phyloP scores from a whole-genome alignment of 306 rosid species.

The Luffa acutangula region DNA sequence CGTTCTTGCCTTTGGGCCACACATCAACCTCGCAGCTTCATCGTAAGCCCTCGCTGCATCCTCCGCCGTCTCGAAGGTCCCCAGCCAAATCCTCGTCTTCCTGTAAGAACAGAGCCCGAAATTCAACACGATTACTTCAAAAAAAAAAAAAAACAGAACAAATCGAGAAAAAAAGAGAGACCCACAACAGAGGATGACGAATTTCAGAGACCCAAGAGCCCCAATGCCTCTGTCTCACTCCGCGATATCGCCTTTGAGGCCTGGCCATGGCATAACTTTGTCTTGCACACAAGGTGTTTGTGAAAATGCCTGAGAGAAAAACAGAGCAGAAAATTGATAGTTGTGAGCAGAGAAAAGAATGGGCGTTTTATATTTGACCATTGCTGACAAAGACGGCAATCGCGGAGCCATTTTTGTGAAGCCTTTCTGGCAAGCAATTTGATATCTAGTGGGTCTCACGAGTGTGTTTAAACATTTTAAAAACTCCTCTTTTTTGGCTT shows the following conservation, averaged over 20 bases:
- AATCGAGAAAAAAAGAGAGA: background rate
- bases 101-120: background rate
- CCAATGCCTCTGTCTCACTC: slow-evolving; percentile 10
- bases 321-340: background rate
- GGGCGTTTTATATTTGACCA: background rate
- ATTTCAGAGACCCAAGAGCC: slow-evolving; percentile 14
- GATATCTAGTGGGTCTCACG: background rate
- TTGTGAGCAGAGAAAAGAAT: background rate
- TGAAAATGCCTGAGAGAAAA: background rate
- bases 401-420: slow-evolving; percentile 3
- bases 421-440: slow-evolving; percentile 4
- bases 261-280: background rate
- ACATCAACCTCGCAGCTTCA: slow-evolving; percentile 10
- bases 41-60: slow-evolving; percentile 11
- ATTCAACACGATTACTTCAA: background rate
- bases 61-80: slow-evolving; percentile 9
- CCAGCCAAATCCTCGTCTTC: slow-evolving; percentile 11
- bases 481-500: background rate
- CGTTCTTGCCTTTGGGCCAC: slow-evolving; percentile 1
- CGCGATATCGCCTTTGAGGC: slow-evolving; percentile 4
- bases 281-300: background rate
- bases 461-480: background rate
- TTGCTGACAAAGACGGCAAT: background rate
- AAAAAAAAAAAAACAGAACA: background rate
- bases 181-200: background rate